These are phyloP conservation scores for Prototheca cutis DNA, from an alignment of 163 green algal species.

Conservation along the genomic window DNA sequence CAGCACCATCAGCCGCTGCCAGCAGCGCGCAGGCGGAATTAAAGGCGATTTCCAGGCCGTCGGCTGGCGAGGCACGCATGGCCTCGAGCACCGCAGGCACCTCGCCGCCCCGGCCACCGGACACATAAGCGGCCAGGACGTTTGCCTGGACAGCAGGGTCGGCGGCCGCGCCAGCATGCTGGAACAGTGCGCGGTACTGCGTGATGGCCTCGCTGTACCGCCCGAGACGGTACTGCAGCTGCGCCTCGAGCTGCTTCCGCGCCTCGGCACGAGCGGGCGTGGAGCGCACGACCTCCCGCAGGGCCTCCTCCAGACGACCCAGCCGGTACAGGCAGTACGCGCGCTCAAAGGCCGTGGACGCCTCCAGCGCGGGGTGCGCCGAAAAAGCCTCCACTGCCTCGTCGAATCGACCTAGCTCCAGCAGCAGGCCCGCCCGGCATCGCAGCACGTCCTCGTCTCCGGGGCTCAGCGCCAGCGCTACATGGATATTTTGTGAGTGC, in stretches of 20 bases:
- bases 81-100: slow-evolving; percentile 54
- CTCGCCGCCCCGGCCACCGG: slow-evolving; percentile 37
- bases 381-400: slow-evolving; percentile 39
- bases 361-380: slow-evolving; percentile 13
- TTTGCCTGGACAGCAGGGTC: slow-evolving; percentile 61
- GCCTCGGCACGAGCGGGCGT: not conserved
- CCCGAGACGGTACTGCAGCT: slow-evolving; percentile 69
- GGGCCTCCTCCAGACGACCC: slow-evolving; percentile 50
- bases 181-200: slow-evolving; percentile 38
- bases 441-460: slow-evolving; percentile 58
- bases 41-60: slow-evolving; percentile 81
- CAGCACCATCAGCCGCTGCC: slow-evolving; percentile 40
- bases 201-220: slow-evolving; percentile 43
- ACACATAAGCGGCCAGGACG: slow-evolving; percentile 63
- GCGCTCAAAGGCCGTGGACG: slow-evolving; percentile 59
- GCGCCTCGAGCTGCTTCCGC: slow-evolving; percentile 55
- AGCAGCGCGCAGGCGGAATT: slow-evolving; percentile 78
- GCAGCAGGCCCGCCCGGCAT: slow-evolving; percentile 50
- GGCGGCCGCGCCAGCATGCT: slow-evolving; percentile 12
- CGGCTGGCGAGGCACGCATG: slow-evolving; percentile 39
- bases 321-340: slow-evolving; percentile 72
- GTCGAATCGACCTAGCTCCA: slow-evolving; percentile 49
- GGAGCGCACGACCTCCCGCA: not conserved
- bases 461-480: slow-evolving; percentile 56
- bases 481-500: not conserved